Conservation (phyloP, 2,329 filamentous ascomycete species). For the Verticillium isaacii region DNA sequence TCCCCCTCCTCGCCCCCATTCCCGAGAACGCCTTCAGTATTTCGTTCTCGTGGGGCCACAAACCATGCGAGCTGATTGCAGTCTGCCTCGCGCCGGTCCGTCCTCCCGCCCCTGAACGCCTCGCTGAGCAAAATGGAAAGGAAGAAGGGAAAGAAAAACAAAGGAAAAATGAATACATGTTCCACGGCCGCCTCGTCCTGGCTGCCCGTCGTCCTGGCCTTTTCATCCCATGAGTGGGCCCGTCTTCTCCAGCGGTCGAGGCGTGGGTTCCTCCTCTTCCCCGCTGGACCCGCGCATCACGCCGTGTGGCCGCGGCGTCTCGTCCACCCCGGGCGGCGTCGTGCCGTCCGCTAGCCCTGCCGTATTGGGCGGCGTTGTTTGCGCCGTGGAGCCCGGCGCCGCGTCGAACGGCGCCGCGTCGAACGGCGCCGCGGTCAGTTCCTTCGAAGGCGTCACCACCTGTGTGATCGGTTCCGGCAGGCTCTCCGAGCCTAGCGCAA, state of each 20-base stretch:
- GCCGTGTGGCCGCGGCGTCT: slow-evolving; percentile 36
- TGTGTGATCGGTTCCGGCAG: slow-evolving; percentile 48
- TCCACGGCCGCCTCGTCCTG: neutral
- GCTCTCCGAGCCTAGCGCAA: slow-evolving; percentile 47
- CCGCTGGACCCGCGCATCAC: slow-evolving; percentile 13
- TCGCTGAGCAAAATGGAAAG: slow-evolving; percentile 1
- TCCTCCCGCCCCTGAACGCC: neutral
- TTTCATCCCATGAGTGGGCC: slow-evolving; percentile 5
- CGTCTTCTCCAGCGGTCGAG: slow-evolving; percentile 24
- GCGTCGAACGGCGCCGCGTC: slow-evolving; percentile 21
- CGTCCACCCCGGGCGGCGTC: slow-evolving; percentile 25
- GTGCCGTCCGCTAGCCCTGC: slow-evolving; percentile 15
- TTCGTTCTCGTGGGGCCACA: neutral
- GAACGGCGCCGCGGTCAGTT: slow-evolving; percentile 27
- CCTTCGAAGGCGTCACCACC: slow-evolving; percentile 44
- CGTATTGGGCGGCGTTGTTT: slow-evolving; percentile 23
- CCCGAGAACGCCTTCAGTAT: neutral
- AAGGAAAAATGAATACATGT: slow-evolving; percentile 1
- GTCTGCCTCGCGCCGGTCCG: slow-evolving; percentile 3
- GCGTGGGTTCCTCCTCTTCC: slow-evolving; percentile 34
- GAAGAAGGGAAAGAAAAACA: slow-evolving; percentile 10
- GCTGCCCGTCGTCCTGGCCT: slow-evolving; percentile 1
- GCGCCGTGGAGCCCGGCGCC: slow-evolving; percentile 15
- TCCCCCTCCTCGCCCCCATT: neutral
- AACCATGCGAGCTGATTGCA: neutral